Evolutionary conservation across 306 rosid species (phyloP), one percentile per base, ranked within the genome.

Genomic region (Chamaecrista fasciculata): DNA sequence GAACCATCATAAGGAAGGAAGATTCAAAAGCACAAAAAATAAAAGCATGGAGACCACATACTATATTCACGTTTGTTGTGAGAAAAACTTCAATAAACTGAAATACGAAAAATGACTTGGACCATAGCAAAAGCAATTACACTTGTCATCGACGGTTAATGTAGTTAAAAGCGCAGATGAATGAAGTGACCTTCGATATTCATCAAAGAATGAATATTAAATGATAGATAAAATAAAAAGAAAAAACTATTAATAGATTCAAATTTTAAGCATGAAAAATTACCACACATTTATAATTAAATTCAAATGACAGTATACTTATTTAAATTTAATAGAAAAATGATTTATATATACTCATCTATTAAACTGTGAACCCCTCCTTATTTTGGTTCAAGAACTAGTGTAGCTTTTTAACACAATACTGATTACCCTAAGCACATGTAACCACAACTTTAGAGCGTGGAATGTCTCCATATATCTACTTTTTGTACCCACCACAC

Each of bases 401-500:
- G 25, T 26, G 3, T 26, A 33, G 36, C 14, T 26, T 1, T 51
- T 53, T 24, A 12, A 53, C 10, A 55, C 19, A 12, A 8, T 24
- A 11, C 63, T 40, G 14, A 8, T 37, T 34, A 36, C 49, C 14
- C 29, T 11, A 64, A 16, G 37, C 62, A 48, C 31, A 57, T 26
- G 18, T 66, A 52, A 60, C 59, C 69, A 49, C 7, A 12, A 40
- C 5, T 65, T n/a, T 7, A 21, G 20, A 29, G 36, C 28, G 53
- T 3, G 43, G 29, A 72, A 34, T 65, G 11, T 63, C 65, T 63
- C 62, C 25, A 58, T 55, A 43, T 15, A 79, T 69, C 44, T 69
- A 40, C 24, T 15, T 28, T 58, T 11, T 8, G 47, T 48, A 70
- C 46, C 48, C 43, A 59, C 50, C 36, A 26, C 29, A 31, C 25